phyloP scores from a whole-genome alignment of 192 early-diverging fungal species.

The Phlyctochytrium planicorne region DNA sequence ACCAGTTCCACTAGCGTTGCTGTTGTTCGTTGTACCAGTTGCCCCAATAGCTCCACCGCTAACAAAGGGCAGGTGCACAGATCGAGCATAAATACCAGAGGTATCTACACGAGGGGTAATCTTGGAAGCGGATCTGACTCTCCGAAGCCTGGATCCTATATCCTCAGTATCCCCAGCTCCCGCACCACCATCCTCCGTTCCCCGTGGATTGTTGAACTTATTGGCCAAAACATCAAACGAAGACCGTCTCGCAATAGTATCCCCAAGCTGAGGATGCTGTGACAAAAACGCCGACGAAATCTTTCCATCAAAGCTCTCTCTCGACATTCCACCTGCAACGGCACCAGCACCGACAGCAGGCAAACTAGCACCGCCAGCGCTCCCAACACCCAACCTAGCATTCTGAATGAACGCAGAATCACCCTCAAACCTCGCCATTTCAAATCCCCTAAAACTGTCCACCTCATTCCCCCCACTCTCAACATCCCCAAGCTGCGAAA shows the following conservation, averaged over 20 bases:
- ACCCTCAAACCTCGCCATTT: neutral
- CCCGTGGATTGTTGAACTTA: neutral
- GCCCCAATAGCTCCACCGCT: too few relatives aligned
- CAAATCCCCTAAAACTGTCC: neutral
- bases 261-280: neutral
- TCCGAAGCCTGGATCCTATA: too few relatives aligned
- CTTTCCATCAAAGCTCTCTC: neutral
- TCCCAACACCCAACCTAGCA: too few relatives aligned
- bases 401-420: neutral
- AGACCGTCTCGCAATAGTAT: neutral
- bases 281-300: neutral
- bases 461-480: neutral
- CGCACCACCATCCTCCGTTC: neutral
- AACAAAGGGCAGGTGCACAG: neutral
- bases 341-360: neutral
- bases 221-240: neutral
- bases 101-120: neutral
- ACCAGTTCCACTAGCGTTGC: too few relatives aligned
- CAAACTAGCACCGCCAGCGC: neutral
- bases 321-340: neutral
- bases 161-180: neutral
- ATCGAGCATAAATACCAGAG: neutral
- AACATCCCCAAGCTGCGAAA: neutral
- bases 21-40: too few relatives aligned
- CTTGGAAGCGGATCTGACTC: too few relatives aligned